phyloP scores from a whole-genome alignment of 257 asterid genomes.

The Scutellaria baicalensis region DNA sequence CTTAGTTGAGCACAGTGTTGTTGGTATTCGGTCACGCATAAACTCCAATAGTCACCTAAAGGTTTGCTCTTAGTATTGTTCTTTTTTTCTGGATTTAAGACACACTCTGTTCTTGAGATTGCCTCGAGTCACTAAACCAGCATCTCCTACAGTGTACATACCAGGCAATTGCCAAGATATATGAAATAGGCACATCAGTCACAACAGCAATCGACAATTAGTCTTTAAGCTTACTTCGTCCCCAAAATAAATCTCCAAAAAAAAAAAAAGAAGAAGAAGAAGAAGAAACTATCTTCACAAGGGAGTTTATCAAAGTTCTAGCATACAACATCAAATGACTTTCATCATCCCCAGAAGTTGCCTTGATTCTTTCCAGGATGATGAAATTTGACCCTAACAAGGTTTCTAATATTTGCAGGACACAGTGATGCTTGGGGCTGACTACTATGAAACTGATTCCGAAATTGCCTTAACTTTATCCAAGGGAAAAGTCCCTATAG shows the following conservation, averaged over 20 bases:
- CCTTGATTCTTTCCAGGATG: not conserved
- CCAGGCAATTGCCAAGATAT: not conserved
- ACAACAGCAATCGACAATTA: no score
- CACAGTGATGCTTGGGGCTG: constrained; percentile 96
- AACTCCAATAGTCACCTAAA: constrained; percentile 67
- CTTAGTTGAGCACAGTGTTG: constrained; percentile 82
- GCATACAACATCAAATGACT: not conserved
- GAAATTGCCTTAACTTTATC: constrained; percentile 61
- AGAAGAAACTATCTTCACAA: no score
- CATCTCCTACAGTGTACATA: not conserved
- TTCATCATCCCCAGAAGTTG: not conserved
- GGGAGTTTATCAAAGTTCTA: not conserved
- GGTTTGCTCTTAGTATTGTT: constrained; percentile 31
- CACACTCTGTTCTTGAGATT: not conserved
- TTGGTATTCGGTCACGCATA: constrained; percentile 87
- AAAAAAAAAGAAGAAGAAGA: no score
- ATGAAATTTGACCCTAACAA: constrained; percentile 4
- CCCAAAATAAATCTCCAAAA: no score
- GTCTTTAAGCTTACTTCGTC: not conserved
- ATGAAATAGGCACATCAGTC: not conserved
- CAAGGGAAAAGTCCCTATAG: constrained; percentile 80
- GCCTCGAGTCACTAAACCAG: not conserved
- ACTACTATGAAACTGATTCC: constrained; percentile 78
- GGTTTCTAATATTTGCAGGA: constrained; percentile 41
- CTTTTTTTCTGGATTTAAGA: not conserved